A percentile compares a stretch with the other conserved stretches of the same genome.
Evolutionary conservation across 345 rosid genomes (phyloP).

Genomic region (Brassica juncea): DNA sequence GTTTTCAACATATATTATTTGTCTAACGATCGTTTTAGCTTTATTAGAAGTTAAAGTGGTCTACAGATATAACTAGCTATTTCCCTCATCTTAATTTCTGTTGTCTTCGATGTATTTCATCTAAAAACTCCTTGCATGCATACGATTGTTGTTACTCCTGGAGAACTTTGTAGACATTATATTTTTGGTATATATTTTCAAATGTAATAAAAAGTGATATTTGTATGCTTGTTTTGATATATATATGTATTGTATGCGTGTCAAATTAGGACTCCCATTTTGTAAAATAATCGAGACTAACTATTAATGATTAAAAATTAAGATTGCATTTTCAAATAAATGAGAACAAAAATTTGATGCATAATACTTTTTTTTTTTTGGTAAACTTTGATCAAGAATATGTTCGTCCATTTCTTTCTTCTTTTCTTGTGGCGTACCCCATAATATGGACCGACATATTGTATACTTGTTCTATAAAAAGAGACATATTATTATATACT

Average conservation of each 20-base stretch:
- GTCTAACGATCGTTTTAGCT: not conserved
- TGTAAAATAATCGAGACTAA: not conserved
- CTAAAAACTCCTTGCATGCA: not conserved
- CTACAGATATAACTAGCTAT: not conserved
- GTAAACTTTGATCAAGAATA: not conserved
- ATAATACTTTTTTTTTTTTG: not conserved
- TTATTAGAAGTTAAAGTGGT: not conserved
- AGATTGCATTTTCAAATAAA: not conserved
- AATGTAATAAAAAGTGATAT: not conserved
- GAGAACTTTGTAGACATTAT: not conserved
- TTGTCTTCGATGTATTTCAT: not conserved
- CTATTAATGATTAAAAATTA: not conserved
- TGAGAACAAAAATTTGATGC: not conserved
- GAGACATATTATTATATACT: not conserved
- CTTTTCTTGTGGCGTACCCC: constrained; percentile 3
- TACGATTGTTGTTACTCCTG: not conserved
- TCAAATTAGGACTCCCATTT: not conserved
- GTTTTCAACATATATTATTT: not conserved
- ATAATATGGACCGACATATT: constrained; percentile 2
- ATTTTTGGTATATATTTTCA: not conserved
- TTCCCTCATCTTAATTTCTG: not conserved
- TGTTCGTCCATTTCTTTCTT: constrained; percentile 9
- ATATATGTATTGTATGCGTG: not conserved
- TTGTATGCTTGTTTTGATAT: not conserved
- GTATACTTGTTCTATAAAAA: not conserved